Evolutionary conservation across 352 stramenopile species (phyloP), one percentile per base, ranked within the genome.

Genomic region (Lagenidium sp.): DNA sequence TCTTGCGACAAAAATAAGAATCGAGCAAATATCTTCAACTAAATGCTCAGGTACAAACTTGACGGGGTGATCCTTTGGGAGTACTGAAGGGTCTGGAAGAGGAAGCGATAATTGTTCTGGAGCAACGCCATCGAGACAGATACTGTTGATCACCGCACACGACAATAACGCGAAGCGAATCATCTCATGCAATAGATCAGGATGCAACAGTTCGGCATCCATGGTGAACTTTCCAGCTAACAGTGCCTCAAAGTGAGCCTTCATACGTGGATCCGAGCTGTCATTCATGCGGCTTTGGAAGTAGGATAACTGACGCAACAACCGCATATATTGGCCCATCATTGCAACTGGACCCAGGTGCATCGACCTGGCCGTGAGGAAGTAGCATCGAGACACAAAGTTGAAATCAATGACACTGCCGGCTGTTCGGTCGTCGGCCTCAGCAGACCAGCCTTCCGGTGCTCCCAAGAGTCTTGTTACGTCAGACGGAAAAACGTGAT

Each of bases 311-410:
- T 97, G 85, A 2, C 89, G 85, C 7, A 95, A 60, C n/a, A 97
- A 57, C 18, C 75, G 71, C 71, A 89, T 87, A 51, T 89, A 89
- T 39, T 83, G 68, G 5, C 74, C 69, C 19, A 94, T 85, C 35
- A 78, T 81, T 0, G 74, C 77, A 4, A 97, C 82, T 6, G 95
- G 75, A 4, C 91, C 94, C 0, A 98, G 71, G 47, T 98, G 90
- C 32, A 98, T 57, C 1, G 87, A 75, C 18, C 94, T 71, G 31
- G 88, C 90, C 11, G 86, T 95, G 34, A 97, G 78, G 56, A 98
- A 99, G 57, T 98, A 98, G 51, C 85, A 97, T 29, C 95, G 77
- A 10, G 96, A 96, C 59, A 98, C 96, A 57, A 99, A 98, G 52
- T 92, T 96, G 60, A 97, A 98, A 21, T 96, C 58, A 2, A 48